Conservation (phyloP, 768 basidiomycete genomes). For the Macrolepiota dolichaula region DNA sequence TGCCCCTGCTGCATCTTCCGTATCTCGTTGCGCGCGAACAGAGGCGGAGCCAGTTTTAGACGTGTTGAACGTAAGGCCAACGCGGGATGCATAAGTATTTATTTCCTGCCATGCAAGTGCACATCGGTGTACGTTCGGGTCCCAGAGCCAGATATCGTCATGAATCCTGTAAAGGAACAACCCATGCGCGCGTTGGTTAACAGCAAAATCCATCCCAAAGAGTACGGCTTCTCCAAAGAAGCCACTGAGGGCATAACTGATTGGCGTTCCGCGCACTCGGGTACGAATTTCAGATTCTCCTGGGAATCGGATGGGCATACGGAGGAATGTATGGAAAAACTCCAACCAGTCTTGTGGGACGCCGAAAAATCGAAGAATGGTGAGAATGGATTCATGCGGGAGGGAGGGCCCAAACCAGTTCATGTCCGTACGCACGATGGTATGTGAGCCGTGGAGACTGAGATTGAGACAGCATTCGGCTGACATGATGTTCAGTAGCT, state of each 20-base stretch:
- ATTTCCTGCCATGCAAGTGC: constrained; percentile 38
- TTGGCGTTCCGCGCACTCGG: constrained; percentile 39
- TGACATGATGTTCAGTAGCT: constrained; percentile 35
- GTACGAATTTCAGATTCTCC: constrained; percentile 27
- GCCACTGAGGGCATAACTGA: constrained; percentile 36
- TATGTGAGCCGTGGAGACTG: constrained; percentile 28
- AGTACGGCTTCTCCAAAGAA: constrained; percentile 39
- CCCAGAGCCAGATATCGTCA: constrained; percentile 45
- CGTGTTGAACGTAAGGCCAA: constrained; percentile 37
- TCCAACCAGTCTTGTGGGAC: constrained; percentile 32
- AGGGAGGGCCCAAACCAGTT: constrained; percentile 44
- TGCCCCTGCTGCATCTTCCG: too few species aligned
- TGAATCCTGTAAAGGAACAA: constrained; percentile 42
- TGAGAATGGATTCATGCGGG: constrained; percentile 36
- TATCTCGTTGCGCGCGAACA: constrained; percentile 20
- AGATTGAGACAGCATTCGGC: constrained; percentile 39
- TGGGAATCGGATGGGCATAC: constrained; percentile 30
- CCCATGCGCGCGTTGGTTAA: constrained; percentile 39
- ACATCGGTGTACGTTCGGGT: constrained; percentile 28
- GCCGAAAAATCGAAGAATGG: constrained; percentile 35
- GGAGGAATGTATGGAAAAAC: constrained; percentile 32
- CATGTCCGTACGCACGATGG: constrained; percentile 36
- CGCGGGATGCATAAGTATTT: constrained; percentile 35
- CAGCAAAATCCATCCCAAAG: constrained; percentile 46
- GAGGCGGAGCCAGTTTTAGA: constrained; percentile 39